Evolutionary conservation across 2,329 filamentous ascomycete species (phyloP).

Genomic region (Penicillium sp.): DNA sequence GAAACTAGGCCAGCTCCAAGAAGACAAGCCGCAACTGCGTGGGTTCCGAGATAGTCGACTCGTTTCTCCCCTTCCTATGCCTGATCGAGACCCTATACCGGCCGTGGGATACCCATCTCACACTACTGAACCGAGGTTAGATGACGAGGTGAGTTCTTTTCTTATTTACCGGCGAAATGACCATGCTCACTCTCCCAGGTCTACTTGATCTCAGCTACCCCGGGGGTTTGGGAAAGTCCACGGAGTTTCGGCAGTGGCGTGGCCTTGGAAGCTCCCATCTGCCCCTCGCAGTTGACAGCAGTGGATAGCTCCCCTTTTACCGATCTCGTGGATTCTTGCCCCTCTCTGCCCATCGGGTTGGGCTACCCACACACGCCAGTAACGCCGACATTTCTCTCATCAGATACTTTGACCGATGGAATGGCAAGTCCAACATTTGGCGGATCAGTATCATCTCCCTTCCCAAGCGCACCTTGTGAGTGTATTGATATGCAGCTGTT

Average conservation of each 20-base stretch:
- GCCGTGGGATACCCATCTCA: conserved; percentile 8
- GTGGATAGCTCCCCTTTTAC: conserved; percentile 23
- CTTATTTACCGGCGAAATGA: background rate
- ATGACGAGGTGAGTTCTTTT: conserved; percentile 23
- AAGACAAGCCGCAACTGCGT: conserved; percentile 30
- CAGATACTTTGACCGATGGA: conserved; percentile 33
- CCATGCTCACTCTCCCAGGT: conserved; percentile 10
- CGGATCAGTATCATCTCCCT: conserved; percentile 29
- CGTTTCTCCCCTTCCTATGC: conserved; percentile 13
- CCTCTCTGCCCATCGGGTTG: conserved; percentile 21
- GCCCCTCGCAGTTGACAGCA: conserved; percentile 17
- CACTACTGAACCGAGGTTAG: conserved; percentile 16
- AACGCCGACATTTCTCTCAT: conserved; percentile 36
- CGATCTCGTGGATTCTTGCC: conserved; percentile 21
- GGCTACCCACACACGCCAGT: conserved; percentile 32
- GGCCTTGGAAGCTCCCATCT: conserved; percentile 23
- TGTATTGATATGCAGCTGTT: conserved; percentile 36
- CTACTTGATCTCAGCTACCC: conserved; percentile 22
- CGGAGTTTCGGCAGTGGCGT: conserved; percentile 23
- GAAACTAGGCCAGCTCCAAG: conserved; percentile 41
- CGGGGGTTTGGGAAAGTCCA: conserved; percentile 33
- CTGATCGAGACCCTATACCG: conserved; percentile 16
- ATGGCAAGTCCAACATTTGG: conserved; percentile 33
- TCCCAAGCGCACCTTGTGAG: conserved; percentile 29
- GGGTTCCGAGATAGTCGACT: conserved; percentile 21